Evolutionary conservation across 345 rosid genomes (phyloP).

Genomic region (Schrenkiella parvula): DNA sequence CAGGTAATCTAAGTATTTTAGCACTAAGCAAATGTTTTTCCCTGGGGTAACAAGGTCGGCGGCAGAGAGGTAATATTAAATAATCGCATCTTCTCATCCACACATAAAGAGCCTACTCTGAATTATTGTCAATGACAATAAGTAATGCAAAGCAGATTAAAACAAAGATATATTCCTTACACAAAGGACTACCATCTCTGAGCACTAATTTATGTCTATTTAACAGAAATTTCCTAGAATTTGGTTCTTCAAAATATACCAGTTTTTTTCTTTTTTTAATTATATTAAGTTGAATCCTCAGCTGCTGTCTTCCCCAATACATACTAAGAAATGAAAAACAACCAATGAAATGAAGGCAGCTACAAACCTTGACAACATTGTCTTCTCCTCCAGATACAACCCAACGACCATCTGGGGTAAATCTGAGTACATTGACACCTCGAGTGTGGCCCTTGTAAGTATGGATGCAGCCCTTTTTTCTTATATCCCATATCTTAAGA

Average conservation of each 20-base stretch:
- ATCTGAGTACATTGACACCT: slow-evolving; percentile 96
- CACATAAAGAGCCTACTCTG: background rate
- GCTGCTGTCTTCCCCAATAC: background rate
- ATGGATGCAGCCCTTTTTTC: slow-evolving; percentile 97
- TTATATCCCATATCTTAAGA: slow-evolving; percentile 99
- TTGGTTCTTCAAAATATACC: too few relatives aligned
- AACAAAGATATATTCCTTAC: background rate
- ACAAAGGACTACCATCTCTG: slow-evolving; percentile 1
- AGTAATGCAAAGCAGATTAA: background rate
- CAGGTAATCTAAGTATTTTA: background rate
- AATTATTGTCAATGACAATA: background rate
- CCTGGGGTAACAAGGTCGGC: background rate
- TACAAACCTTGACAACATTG: slow-evolving; percentile 80
- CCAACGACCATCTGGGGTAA: slow-evolving; percentile 99
- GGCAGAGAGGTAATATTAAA: background rate
- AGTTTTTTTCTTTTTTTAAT: too few relatives aligned
- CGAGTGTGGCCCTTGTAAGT: slow-evolving; percentile 99
- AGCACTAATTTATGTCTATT: background rate
- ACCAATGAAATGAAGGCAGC: slow-evolving; percentile 7
- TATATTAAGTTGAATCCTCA: background rate
- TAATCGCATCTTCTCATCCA: slow-evolving; percentile 1
- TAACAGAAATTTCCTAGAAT: too few relatives aligned
- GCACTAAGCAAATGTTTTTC: background rate
- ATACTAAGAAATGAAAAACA: background rate
- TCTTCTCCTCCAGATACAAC: slow-evolving; percentile 99